These are phyloP conservation scores for Serendipita sp. DNA, from an alignment of 768 basidiomycete species.

Conservation along the genomic window DNA sequence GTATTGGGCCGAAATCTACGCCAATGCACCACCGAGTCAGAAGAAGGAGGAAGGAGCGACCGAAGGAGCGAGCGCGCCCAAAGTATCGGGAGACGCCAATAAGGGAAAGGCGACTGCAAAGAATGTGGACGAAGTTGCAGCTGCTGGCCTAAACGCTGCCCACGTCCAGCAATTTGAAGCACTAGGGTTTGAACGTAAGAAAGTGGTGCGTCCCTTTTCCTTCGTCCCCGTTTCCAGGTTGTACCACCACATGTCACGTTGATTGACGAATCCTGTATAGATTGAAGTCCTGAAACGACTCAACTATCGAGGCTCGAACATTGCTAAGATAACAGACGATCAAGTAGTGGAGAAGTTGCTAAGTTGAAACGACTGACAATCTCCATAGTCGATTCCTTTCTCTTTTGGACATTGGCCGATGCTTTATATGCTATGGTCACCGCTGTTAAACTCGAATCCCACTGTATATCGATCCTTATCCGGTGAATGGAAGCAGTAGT, in stretches of 20 bases:
- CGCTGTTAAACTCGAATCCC: too few species aligned
- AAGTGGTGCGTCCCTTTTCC: conserved; percentile 52
- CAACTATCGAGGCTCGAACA: conserved; percentile 77
- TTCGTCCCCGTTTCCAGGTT: neutral
- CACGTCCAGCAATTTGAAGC: conserved; percentile 75
- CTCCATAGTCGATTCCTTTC: too few species aligned
- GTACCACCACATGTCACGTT: neutral
- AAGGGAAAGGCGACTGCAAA: conserved; percentile 16
- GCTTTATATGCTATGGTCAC: too few species aligned
- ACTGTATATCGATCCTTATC: too few species aligned
- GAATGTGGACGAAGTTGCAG: conserved; percentile 30
- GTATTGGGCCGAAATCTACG: conserved; percentile 90
- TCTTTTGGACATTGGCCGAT: too few species aligned
- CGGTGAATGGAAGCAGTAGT: too few species aligned
- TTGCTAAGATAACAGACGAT: conserved; percentile 65
- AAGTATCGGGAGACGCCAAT: conserved; percentile 12
- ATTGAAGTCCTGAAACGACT: conserved; percentile 76
- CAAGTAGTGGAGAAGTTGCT: conserved; percentile 74
- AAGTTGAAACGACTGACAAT: too few species aligned
- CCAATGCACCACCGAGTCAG: conserved; percentile 43
- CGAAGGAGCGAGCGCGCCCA: conserved; percentile 11
- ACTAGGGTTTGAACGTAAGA: conserved; percentile 64
- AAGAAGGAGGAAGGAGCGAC: conserved; percentile 23
- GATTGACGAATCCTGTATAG: conserved; percentile 22
- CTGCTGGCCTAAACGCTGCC: conserved; percentile 67